Evolutionary conservation across 441 rosid genomes (phyloP), one percentile per base, ranked within the genome.

Genomic region (Manihot esculenta): DNA sequence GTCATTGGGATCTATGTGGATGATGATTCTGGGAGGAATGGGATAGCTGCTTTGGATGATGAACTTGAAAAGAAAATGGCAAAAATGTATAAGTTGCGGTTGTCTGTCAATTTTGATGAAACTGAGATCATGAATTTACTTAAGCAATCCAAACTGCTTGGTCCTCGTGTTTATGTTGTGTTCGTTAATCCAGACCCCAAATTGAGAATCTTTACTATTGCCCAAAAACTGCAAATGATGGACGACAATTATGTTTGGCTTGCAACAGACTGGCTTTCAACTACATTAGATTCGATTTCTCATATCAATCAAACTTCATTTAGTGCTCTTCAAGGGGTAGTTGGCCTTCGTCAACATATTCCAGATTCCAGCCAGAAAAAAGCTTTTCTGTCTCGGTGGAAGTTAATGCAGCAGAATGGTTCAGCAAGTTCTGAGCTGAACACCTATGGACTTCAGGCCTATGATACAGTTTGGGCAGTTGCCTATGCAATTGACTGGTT

Each of bases 211-310:
- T 90, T 90, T 72, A 62, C 66, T 18, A 57, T 83, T 62, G 97
- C 92, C 7, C 70, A 81, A 69, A 78, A 84, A 68, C 90, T 94
- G 72, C 79, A 82, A 56, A 90, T 92, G 99, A 85, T 94, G 97
- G 83, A 78, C 38, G 62, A 74, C 65, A 76, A 72, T 67, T 90
- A 83, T 51, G 95, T 87, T 53, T 94, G 99, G 99, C 78, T 94
- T 18, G 86, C 94, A 64, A 88, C 97, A 23, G 96, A 91, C 82
- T 94, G 99, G 99, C 87, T 94, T 69, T 81, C 97, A 75, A 72
- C 89, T 62, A 86, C 95, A 41, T 58, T 92, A 67, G 97, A 92
- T 71, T 90, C 97, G 51, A 41, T 78, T 45, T 68, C 86, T 73
- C 74, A 80, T 11, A 54, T n/a, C n/a, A 79, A 79, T 63, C 77